Conservation (phyloP, 2,329 filamentous ascomycete species). For the Metarhizium rileyi region DNA sequence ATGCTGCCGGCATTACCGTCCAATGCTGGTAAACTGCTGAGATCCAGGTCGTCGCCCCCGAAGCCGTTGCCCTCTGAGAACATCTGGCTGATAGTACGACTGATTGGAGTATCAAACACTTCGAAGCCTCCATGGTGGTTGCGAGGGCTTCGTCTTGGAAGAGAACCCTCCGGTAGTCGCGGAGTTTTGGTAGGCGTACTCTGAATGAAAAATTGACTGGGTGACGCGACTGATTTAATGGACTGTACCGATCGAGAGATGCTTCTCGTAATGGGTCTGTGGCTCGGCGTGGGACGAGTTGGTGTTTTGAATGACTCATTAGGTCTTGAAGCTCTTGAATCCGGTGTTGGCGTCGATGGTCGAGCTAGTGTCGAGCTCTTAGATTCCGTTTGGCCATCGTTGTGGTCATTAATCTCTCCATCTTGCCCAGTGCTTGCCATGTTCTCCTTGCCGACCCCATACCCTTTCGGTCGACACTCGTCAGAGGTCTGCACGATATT, state of each 20-base stretch:
- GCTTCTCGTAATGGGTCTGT: slow-evolving; percentile 51
- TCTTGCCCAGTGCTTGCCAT: slow-evolving; percentile 16
- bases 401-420: slow-evolving; percentile 27
- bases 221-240: slow-evolving; percentile 33
- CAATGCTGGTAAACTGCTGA: slow-evolving; percentile 29
- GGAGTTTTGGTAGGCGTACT: slow-evolving; percentile 40
- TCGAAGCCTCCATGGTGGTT: slow-evolving; percentile 28
- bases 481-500: slow-evolving; percentile 40
- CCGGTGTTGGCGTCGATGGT: slow-evolving; percentile 44
- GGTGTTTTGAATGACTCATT: slow-evolving; percentile 50
- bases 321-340: slow-evolving; percentile 25
- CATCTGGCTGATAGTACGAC: slow-evolving; percentile 53
- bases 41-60: slow-evolving; percentile 33
- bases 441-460: slow-evolving; percentile 33
- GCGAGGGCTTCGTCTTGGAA: slow-evolving; percentile 34
- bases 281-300: slow-evolving; percentile 49
- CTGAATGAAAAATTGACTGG: slow-evolving; percentile 32
- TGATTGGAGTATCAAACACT: slow-evolving; percentile 46
- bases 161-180: slow-evolving; percentile 22
- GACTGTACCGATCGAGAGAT: slow-evolving; percentile 47
- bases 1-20: slow-evolving; percentile 24
- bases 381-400: slow-evolving; percentile 57
- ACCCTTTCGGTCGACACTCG: slow-evolving; percentile 21
- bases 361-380: slow-evolving; percentile 40
- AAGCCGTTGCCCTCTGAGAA: slow-evolving; percentile 46